phyloP scores from a whole-genome alignment of 495 filamentous ascomycete genomes.

The Oleoguttula mirabilis region DNA sequence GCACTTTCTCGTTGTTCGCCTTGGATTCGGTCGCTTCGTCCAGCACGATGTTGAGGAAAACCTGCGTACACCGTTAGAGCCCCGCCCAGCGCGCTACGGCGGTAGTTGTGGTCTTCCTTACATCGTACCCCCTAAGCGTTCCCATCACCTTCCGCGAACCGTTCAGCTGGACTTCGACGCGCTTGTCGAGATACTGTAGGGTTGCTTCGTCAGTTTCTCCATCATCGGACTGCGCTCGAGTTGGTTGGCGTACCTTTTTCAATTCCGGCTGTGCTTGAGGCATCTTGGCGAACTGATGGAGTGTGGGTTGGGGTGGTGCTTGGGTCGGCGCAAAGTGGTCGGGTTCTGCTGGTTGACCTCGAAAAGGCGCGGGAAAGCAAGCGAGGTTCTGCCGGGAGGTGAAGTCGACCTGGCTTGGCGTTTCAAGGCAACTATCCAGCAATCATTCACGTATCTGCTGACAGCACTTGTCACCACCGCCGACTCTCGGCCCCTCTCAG shows the following conservation, averaged over 20 bases:
- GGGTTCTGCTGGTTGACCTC: too few species aligned
- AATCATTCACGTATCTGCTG: too few species aligned
- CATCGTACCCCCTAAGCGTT: constrained; percentile 89
- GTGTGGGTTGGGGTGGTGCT: constrained; percentile 37
- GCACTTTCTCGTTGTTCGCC: constrained; percentile 76
- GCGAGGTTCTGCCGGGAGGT: too few species aligned
- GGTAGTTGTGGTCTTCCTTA: constrained; percentile 31
- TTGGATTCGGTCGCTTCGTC: constrained; percentile 98
- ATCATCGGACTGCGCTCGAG: background rate
- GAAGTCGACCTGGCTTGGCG: too few species aligned
- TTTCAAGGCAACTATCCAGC: too few species aligned
- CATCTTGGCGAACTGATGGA: constrained; percentile 59
- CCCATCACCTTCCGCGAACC: constrained; percentile 95
- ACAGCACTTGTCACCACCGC: too few species aligned
- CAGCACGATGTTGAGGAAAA: constrained; percentile 95
- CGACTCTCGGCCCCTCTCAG: too few species aligned
- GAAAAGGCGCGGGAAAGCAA: too few species aligned
- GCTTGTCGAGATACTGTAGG: constrained; percentile 92
- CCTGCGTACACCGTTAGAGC: constrained; percentile 46
- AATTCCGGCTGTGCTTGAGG: constrained; percentile 97
- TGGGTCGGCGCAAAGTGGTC: constrained; percentile 30
- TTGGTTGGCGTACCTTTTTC: constrained; percentile 61
- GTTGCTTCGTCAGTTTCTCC: background rate
- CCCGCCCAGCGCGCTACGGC: background rate
- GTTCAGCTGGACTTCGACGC: constrained; percentile 94